Percentiles rank a stretch among this genome's conserved stretches.
Conservation (phyloP, 345 rosid species). For the Triadica sebifera region DNA sequence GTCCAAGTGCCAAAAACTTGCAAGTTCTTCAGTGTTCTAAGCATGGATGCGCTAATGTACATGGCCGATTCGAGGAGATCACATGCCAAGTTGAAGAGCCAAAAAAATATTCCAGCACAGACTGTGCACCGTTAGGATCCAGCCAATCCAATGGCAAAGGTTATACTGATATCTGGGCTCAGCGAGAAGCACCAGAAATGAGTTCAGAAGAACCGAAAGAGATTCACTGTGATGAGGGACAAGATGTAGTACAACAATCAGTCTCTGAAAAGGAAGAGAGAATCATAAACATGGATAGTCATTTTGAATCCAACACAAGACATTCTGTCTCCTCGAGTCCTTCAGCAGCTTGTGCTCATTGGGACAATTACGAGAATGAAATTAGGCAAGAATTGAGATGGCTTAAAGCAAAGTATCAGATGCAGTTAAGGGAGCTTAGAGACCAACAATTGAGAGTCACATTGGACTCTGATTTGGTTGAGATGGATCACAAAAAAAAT, state of each 20-base stretch:
- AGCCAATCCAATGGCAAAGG: conserved; percentile 27
- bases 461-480: conserved; percentile 16
- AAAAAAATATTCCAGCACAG: conserved; percentile 33
- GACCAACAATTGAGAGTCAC: conserved; percentile 44
- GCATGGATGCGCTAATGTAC: conserved; percentile 49
- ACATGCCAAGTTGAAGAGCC: conserved; percentile 61
- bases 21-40: conserved; percentile 53
- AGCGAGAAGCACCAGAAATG: conserved; percentile 35
- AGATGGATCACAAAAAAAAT: conserved; percentile 13
- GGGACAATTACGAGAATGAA: conserved; percentile 65
- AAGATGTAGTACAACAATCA: conserved; percentile 14
- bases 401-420: conserved; percentile 79
- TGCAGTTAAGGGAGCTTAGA: conserved; percentile 56
- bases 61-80: conserved; percentile 84
- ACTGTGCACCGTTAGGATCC: conserved; percentile 20
- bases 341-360: conserved; percentile 20
- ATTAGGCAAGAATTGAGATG: conserved; percentile 79
- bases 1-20: conserved; percentile 35
- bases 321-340: conserved; percentile 26
- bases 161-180: conserved; percentile 65
- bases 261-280: conserved; percentile 29
- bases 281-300: conserved; percentile 35
- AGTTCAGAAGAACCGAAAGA: conserved; percentile 38
- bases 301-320: conserved; percentile 22
- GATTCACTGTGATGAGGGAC: conserved; percentile 41